A percentile compares a stretch with the other conserved stretches of the same genome.
Conservation (phyloP, 805 yeast genomes). For the Pichia paraexigua region DNA sequence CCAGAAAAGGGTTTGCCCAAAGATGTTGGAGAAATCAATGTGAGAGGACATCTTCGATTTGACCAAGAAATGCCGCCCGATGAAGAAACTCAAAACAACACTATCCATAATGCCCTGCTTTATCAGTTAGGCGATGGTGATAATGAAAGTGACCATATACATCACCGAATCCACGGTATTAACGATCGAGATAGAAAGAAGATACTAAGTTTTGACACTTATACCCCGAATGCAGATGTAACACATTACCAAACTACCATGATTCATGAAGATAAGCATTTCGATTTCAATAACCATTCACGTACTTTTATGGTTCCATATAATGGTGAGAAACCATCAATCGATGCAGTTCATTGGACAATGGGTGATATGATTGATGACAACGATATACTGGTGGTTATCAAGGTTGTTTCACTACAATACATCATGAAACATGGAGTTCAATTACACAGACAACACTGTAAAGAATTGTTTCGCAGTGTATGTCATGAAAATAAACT, state of each 20-base stretch:
- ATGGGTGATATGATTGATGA: conserved; percentile 36
- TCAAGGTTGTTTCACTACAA: conserved; percentile 34
- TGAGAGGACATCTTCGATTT: conserved; percentile 9
- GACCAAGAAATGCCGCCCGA: conserved; percentile 20
- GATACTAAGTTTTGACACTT: conserved; percentile 36
- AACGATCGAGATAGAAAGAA: conserved; percentile 10
- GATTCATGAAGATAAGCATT: conserved; percentile 31
- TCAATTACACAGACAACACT: conserved; percentile 28
- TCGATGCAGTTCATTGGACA: conserved; percentile 38
- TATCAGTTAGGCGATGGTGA: conserved; percentile 14
- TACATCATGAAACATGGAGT: conserved; percentile 16
- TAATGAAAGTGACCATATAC: conserved; percentile 10
- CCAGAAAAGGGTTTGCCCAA: conserved; percentile 8
- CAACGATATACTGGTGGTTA: conserved; percentile 39
- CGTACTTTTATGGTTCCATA: conserved; percentile 39
- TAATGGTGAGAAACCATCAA: conserved; percentile 33
- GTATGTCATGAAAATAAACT: conserved; percentile 28
- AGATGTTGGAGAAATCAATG: conserved; percentile 12
- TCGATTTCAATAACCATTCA: conserved; percentile 24
- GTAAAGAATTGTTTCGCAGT: conserved; percentile 26
- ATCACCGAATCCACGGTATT: not conserved
- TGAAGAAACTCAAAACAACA: conserved; percentile 24
- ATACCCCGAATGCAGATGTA: conserved; percentile 26
- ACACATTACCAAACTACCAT: conserved; percentile 30
- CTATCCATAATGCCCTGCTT: conserved; percentile 23